Conservation (phyloP, 2,329 filamentous ascomycete species). For the Alternaria dauci region DNA sequence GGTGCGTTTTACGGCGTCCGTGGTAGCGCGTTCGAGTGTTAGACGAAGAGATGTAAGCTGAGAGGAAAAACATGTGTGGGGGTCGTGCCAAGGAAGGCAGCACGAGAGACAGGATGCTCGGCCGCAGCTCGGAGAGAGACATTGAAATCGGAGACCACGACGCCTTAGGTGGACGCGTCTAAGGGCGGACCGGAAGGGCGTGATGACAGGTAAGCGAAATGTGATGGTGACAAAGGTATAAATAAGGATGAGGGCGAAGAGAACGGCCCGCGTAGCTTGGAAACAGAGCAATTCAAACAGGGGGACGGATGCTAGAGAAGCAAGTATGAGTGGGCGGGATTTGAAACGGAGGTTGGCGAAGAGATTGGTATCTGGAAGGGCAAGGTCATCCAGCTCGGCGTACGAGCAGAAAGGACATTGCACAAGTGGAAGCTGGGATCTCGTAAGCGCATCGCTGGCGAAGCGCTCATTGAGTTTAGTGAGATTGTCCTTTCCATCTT, state of each 20-base stretch:
- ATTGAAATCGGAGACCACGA: slow-evolving; percentile 79
- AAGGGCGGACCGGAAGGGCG: slow-evolving; percentile 67
- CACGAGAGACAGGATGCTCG: slow-evolving; percentile 83
- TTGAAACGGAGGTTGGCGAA: slow-evolving; percentile 36
- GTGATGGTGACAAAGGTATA: slow-evolving; percentile 32
- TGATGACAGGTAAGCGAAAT: slow-evolving; percentile 36
- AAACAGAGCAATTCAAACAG: slow-evolving; percentile 44
- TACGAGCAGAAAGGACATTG: slow-evolving; percentile 92
- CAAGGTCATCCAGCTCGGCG: slow-evolving; percentile 76
- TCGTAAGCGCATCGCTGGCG: slow-evolving; percentile 76
- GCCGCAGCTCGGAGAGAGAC: slow-evolving; percentile 72
- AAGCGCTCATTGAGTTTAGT: slow-evolving; percentile 80
- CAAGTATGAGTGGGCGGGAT: slow-evolving; percentile 42
- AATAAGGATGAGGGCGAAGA: slow-evolving; percentile 62
- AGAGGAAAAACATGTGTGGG: slow-evolving; percentile 89
- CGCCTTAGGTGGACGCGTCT: slow-evolving; percentile 73
- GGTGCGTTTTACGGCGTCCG: slow-evolving; percentile 90
- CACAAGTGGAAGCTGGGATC: slow-evolving; percentile 76
- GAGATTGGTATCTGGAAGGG: slow-evolving; percentile 36
- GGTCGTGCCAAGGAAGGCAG: slow-evolving; percentile 82
- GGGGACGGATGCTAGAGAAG: slow-evolving; percentile 39
- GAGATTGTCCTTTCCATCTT: slow-evolving; percentile 74
- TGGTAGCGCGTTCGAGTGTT: slow-evolving; percentile 91
- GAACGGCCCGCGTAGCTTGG: slow-evolving; percentile 59
- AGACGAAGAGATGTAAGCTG: slow-evolving; percentile 77